A percentile compares a stretch with the other conserved stretches of the same genome.
phyloP scores from a whole-genome alignment of 192 early-diverging fungal genomes.

The Podila epicladia region DNA sequence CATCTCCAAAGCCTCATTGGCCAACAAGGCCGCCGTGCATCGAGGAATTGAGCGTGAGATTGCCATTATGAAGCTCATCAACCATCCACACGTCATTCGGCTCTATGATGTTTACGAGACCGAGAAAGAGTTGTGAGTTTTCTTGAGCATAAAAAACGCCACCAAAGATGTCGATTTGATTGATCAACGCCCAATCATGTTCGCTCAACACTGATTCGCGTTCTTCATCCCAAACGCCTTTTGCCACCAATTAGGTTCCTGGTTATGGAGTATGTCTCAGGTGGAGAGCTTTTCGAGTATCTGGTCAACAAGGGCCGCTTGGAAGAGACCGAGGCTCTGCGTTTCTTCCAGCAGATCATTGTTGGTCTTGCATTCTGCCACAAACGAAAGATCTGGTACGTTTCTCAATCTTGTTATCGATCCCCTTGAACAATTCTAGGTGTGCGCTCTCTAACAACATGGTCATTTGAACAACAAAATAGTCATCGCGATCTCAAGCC shows the following conservation, averaged over 20 bases:
- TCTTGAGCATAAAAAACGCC: neutral
- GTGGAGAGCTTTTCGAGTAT: constrained; percentile 82
- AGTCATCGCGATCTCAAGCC: constrained; percentile 75
- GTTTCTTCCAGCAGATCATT: constrained; percentile 67
- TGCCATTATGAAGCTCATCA: constrained; percentile 63
- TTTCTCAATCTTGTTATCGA: neutral
- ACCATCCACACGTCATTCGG: constrained; percentile 62
- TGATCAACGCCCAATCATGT: neutral
- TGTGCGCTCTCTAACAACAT: neutral
- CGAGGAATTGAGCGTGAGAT: constrained; percentile 64
- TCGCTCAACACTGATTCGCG: neutral
- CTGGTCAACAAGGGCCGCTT: constrained; percentile 60
- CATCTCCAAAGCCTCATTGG: constrained; percentile 60
- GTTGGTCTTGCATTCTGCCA: constrained; percentile 72
- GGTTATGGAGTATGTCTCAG: constrained; percentile 75
- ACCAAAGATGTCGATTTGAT: neutral
- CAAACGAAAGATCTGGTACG: constrained; percentile 60
- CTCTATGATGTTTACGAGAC: constrained; percentile 64
- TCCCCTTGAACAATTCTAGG: neutral
- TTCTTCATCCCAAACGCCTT: neutral
- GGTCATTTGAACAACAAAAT: neutral
- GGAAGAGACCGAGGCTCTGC: constrained; percentile 56
- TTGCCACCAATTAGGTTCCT: constrained; percentile 42
- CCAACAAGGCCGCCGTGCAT: constrained; percentile 55
- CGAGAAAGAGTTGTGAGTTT: constrained; percentile 46